Percentiles rank a stretch among this genome's conserved stretches.
These are phyloP conservation scores for Rutstroemia sp. DNA, from an alignment of 2,329 filamentous ascomycete species.

Conservation along the genomic window DNA sequence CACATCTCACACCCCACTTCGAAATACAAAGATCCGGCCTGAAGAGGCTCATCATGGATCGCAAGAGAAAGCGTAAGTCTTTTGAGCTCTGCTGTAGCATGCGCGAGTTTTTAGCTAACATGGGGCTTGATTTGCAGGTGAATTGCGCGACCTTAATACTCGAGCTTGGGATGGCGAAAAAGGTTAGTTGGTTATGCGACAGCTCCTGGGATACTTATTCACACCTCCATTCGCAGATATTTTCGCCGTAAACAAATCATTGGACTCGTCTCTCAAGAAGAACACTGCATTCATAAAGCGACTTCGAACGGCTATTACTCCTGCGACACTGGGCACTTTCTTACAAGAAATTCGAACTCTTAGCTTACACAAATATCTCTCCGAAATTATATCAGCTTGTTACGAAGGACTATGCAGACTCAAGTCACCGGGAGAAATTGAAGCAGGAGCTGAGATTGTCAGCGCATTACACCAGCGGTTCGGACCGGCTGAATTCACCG, in stretches of 20 bases:
- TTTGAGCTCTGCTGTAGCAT: not conserved
- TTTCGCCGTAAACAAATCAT: conserved; percentile 56
- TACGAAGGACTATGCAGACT: conserved; percentile 90
- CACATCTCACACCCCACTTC: conserved; percentile 20
- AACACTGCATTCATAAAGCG: conserved; percentile 98
- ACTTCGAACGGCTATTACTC: conserved; percentile 79
- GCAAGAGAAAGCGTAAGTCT: conserved; percentile 53
- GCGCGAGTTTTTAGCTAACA: conserved; percentile 15
- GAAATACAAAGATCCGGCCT: conserved; percentile 15
- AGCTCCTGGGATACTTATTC: not conserved
- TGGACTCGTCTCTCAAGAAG: conserved; percentile 95
- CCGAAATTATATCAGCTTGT: conserved; percentile 92
- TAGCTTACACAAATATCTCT: conserved; percentile 92
- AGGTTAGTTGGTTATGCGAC: conserved; percentile 46
- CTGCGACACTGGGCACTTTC: conserved; percentile 74
- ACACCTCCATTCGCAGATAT: conserved; percentile 19
- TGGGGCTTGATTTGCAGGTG: conserved; percentile 48
- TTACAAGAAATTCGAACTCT: conserved; percentile 83
- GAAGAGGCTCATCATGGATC: conserved; percentile 45
- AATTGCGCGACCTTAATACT: conserved; percentile 82
- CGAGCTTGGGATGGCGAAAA: conserved; percentile 83
- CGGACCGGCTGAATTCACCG: conserved; percentile 82
- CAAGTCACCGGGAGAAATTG: conserved; percentile 85
- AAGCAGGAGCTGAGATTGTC: conserved; percentile 85
- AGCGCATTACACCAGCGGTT: conserved; percentile 96